A percentile compares a stretch with the other conserved stretches of the same genome.
These are phyloP conservation scores for Daedaleopsis nitida DNA, from an alignment of 768 basidiomycete genomes.

Conservation along the genomic window DNA sequence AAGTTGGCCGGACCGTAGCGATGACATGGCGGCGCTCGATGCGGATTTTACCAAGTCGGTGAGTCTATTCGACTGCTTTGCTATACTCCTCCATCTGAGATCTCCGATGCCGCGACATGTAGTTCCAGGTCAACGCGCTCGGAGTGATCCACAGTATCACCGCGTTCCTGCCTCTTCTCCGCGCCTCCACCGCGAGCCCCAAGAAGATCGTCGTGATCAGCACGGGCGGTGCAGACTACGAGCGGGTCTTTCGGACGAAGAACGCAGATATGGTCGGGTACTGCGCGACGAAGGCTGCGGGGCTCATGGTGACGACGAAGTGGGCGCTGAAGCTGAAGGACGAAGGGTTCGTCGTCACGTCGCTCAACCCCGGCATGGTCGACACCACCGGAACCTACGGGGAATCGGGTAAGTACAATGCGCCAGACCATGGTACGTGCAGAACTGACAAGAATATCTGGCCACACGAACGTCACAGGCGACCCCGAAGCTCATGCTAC, in stretches of 20 bases:
- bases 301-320: conserved; percentile 40
- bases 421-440: no score
- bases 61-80: neutral
- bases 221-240: conserved; percentile 33
- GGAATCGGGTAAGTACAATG: neutral
- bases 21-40: conserved; percentile 14
- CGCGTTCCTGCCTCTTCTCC: conserved; percentile 28
- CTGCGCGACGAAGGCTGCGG: conserved; percentile 38
- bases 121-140: conserved; percentile 33
- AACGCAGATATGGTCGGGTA: conserved; percentile 29
- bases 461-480: no score
- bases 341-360: conserved; percentile 37
- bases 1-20: neutral
- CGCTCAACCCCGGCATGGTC: conserved; percentile 40
- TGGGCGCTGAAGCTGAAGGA: conserved; percentile 34
- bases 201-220: conserved; percentile 40
- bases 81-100: neutral
- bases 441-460: no score
- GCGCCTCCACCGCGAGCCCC: conserved; percentile 32
- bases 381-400: conserved; percentile 17
- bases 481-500: no score
- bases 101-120: neutral
- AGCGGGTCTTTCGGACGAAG: conserved; percentile 23
- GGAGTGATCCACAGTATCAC: conserved; percentile 23
- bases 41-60: conserved; percentile 14